phyloP scores from a whole-genome alignment of 2,329 filamentous ascomycete species.

The Beauveria varroae region DNA sequence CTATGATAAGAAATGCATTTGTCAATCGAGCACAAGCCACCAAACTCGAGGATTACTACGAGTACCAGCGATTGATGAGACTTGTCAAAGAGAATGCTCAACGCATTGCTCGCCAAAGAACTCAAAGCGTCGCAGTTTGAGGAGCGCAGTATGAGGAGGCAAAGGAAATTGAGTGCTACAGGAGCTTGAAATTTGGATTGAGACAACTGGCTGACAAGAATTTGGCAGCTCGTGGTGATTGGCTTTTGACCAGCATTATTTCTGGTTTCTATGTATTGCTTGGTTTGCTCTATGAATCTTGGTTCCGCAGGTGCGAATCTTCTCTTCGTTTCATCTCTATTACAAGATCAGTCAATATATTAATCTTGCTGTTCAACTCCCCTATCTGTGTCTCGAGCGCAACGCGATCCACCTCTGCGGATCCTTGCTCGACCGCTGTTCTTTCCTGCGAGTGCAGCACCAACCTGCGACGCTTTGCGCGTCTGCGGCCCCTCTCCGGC shows the following conservation, averaged over 20 bases:
- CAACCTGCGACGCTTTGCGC: background rate
- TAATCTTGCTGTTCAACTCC: conserved; percentile 51
- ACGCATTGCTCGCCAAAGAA: too few relatives aligned
- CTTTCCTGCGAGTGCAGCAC: conserved; percentile 13
- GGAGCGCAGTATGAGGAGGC: too few relatives aligned
- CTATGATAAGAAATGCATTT: fast-evolving
- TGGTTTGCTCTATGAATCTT: background rate
- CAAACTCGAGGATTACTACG: too few relatives aligned
- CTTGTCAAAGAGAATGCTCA: too few relatives aligned
- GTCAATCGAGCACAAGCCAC: too few relatives aligned
- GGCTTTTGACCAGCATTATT: too few relatives aligned
- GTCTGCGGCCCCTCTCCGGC: background rate
- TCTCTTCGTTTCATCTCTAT: conserved; percentile 37
- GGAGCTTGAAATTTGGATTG: too few relatives aligned
- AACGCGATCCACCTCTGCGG: conserved; percentile 20
- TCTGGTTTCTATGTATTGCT: background rate
- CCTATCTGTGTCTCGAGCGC: conserved; percentile 43
- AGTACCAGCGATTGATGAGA: too few relatives aligned
- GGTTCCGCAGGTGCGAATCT: background rate
- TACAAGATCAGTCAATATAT: conserved; percentile 47
- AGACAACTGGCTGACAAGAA: too few relatives aligned
- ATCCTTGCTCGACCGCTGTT: conserved; percentile 26
- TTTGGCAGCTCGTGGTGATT: too few relatives aligned
- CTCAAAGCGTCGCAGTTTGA: too few relatives aligned
- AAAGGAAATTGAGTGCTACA: too few relatives aligned